Conservation (phyloP, 495 filamentous ascomycete species). For the Neurospora africana region DNA sequence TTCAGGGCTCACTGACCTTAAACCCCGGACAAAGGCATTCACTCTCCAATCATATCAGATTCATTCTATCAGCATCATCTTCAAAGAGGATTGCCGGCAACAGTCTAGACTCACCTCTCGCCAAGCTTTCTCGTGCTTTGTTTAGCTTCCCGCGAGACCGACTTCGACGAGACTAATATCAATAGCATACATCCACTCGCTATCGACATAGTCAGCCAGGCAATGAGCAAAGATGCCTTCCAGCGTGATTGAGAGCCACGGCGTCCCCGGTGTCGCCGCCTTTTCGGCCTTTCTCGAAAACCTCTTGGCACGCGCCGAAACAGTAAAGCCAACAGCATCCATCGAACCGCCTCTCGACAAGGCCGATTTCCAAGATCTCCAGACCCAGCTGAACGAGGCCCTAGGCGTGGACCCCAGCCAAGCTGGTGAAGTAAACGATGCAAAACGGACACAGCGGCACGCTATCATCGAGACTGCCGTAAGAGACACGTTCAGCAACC, state of each 20-base stretch:
- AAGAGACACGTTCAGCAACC: slow-evolving; percentile 61
- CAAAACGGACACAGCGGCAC: slow-evolving; percentile 39
- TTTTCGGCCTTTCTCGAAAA: slow-evolving; percentile 46
- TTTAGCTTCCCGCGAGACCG: neutral
- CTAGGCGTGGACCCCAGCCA: slow-evolving; percentile 16
- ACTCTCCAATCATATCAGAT: neutral
- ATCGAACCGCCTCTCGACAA: slow-evolving; percentile 74
- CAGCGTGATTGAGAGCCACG: slow-evolving; percentile 28
- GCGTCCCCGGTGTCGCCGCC: slow-evolving; percentile 44
- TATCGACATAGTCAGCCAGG: neutral
- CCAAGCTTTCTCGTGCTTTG: neutral
- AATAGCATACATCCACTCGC: neutral
- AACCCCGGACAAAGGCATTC: neutral
- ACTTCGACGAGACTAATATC: neutral
- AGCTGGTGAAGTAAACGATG: slow-evolving; percentile 13
- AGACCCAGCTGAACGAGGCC: slow-evolving; percentile 29
- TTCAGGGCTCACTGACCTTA: neutral
- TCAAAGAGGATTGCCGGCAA: neutral
- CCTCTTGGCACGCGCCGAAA: slow-evolving; percentile 53
- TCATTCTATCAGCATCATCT: neutral
- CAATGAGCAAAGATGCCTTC: slow-evolving; percentile 28
- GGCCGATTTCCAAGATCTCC: slow-evolving; percentile 42
- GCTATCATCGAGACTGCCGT: slow-evolving; percentile 70
- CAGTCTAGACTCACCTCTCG: neutral
- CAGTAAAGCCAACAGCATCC: slow-evolving; percentile 51